These are phyloP conservation scores for Microdochium paspali DNA, from an alignment of 2,329 filamentous ascomycete species.

Conservation along the genomic window DNA sequence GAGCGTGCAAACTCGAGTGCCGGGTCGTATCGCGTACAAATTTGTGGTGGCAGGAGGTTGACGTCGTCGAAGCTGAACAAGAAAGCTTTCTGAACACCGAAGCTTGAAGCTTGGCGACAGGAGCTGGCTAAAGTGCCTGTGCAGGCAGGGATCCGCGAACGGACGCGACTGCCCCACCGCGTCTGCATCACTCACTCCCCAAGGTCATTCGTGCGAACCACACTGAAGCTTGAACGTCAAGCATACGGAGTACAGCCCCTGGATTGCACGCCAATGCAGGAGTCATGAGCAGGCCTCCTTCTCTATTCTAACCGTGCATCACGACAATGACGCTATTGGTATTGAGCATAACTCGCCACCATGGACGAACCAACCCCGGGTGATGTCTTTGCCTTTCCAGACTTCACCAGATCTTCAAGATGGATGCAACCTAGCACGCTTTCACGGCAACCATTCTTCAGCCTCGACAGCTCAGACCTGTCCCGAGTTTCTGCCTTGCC, in stretches of 20 bases:
- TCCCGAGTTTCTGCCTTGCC: conserved; percentile 4
- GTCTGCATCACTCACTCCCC: neutral
- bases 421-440: conserved; percentile 28
- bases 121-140: neutral
- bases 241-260: too few relatives aligned
- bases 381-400: conserved; percentile 53
- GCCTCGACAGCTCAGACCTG: conserved; percentile 23
- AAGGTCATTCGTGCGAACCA: neutral
- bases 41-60: too few relatives aligned
- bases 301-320: neutral
- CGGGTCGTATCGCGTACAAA: too few relatives aligned
- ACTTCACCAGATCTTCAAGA: conserved; percentile 48
- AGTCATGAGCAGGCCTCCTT: too few relatives aligned
- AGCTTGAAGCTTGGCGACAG: neutral
- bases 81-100: neutral
- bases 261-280: too few relatives aligned
- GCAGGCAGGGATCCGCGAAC: neutral
- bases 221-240: too few relatives aligned
- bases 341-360: conserved; percentile 2
- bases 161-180: neutral
- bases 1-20: too few relatives aligned
- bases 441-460: conserved; percentile 31
- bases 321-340: neutral
- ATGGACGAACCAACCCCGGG: conserved; percentile 34
- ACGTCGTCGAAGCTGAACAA: too few relatives aligned